These are phyloP conservation scores for Apophysomyces sp. DNA, from an alignment of 371 early-diverging fungal species.

Conservation along the genomic window DNA sequence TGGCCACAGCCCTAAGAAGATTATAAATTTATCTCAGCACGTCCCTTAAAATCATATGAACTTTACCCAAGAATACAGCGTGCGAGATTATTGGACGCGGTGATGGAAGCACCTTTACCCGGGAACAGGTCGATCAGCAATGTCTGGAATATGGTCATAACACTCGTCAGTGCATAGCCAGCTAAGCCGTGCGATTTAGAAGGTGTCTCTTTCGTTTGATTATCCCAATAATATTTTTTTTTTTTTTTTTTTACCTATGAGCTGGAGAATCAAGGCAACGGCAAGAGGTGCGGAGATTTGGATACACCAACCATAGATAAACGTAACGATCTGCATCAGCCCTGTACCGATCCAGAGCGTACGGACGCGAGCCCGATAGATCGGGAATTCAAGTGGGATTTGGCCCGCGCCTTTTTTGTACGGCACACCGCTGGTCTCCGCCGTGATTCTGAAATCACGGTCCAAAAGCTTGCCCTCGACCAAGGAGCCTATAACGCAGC, in stretches of 20 bases:
- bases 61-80: constrained; percentile 39
- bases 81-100: constrained; percentile 42
- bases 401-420: constrained; percentile 12
- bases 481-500: constrained; percentile 28
- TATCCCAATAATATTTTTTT: not conserved
- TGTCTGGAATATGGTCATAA: constrained; percentile 31
- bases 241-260: constrained; percentile 20
- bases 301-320: constrained; percentile 35
- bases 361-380: constrained; percentile 28
- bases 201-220: not conserved
- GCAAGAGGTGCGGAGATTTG: constrained; percentile 23
- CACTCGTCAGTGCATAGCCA: constrained; percentile 11
- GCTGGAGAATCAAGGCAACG: constrained; percentile 26
- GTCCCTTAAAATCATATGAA: not conserved
- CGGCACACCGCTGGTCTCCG: constrained; percentile 8
- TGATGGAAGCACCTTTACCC: constrained; percentile 39
- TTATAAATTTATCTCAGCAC: not conserved
- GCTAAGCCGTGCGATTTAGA: constrained; percentile 6
- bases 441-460: constrained; percentile 25
- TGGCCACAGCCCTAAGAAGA: constrained; percentile 23
- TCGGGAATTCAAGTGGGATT: constrained; percentile 19
- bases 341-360: constrained; percentile 18
- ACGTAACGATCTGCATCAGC: constrained; percentile 10
- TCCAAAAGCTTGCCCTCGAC: constrained; percentile 28
- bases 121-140: constrained; percentile 39